These are phyloP conservation scores for Solanum lycopersicoides DNA, from an alignment of 257 asterid species.

Conservation along the genomic window DNA sequence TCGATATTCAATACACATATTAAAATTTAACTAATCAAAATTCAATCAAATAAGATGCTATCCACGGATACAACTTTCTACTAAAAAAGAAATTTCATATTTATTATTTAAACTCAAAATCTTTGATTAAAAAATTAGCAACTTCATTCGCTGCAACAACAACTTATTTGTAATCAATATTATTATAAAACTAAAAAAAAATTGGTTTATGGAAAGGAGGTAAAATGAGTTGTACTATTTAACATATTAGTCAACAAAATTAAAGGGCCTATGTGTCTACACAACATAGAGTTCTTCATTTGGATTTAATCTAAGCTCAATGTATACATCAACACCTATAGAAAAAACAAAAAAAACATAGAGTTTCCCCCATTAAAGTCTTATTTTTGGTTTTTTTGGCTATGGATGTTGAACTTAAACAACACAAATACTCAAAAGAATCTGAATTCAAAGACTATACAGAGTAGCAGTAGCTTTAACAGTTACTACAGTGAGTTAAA, in stretches of 20 bases:
- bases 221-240: not conserved
- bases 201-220: not conserved
- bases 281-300: not conserved
- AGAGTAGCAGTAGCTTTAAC: not conserved
- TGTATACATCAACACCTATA: not conserved
- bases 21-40: too few species aligned
- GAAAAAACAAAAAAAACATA: not conserved
- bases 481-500: not conserved
- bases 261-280: not conserved
- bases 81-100: too few species aligned
- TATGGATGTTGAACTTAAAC: not conserved
- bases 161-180: too few species aligned
- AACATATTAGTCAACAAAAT: not conserved
- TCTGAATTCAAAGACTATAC: not conserved
- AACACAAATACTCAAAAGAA: not conserved
- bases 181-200: not conserved
- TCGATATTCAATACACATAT: too few species aligned
- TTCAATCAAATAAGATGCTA: not conserved
- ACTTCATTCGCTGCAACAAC: not conserved
- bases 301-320: not conserved
- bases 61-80: accelerated
- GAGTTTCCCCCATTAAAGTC: not conserved
- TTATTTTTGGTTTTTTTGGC: not conserved
- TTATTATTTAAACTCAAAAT: accelerated
- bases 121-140: too few species aligned